Evolutionary conservation across 2,329 filamentous ascomycete species (phyloP), one percentile per base, ranked within the genome.

Genomic region (Ploettnerulaceae sp.): DNA sequence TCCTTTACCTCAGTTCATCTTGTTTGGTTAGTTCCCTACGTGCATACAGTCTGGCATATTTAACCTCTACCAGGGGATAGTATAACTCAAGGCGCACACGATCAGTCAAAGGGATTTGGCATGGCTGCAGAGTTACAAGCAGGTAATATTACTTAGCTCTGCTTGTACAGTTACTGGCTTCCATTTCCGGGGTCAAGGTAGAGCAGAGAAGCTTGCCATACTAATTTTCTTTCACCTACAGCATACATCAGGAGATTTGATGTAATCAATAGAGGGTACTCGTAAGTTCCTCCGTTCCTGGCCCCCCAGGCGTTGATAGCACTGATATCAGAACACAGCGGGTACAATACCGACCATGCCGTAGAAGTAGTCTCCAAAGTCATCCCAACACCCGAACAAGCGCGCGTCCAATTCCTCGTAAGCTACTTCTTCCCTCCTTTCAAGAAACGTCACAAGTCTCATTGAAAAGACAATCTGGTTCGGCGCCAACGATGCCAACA

Each of bases 401-500:
- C 55, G 12, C 37, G 25, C 12, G 43, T 57, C 9, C 41, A 45
- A 37, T 52, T 53, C 44, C 45, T 54, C 50, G 42, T 56, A 40
- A 31, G 54, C 35, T 38, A 2, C 12, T 7, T 22, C 2, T 38
- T 36, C 6, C n/a, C 5, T 29, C 31, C 7, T 20, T n/a, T 14
- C 28, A 22, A 31, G 12, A 4, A 14, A 28, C 18, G n/a, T n/a
- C n/a, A n/a, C 17, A 24, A 28, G 7, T 7, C 12, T 24, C 17
- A n/a, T n/a, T n/a, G n/a, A n/a, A 35, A 6, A 60, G 57, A 51
- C 65, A 26, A 70, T 95, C 48, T 84, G 94, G 58, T 82, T 96
- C 50, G 91, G 91, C 11, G 89, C 91, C 58, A 97, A 97, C 62
- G 91, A 97, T 65, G 84, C 89, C 3, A 82, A 82, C 42, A 66